These are phyloP conservation scores for Coniferiporia sulphurascens DNA, from an alignment of 1,284 basidiomycete species.

Conservation along the genomic window DNA sequence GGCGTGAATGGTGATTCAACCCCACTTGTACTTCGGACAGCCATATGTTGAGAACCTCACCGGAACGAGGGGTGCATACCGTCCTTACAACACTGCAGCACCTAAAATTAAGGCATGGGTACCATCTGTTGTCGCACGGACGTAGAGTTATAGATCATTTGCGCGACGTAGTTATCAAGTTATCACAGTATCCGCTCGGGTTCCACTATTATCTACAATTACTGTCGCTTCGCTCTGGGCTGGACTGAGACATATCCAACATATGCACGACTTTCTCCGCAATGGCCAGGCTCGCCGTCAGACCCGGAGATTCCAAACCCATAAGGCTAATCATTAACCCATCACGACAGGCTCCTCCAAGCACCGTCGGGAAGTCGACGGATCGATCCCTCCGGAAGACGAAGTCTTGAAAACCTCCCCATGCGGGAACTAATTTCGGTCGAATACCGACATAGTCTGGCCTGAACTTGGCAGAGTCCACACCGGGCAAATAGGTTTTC, in stretches of 20 bases:
- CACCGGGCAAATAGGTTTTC: constrained; percentile 68
- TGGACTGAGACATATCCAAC: constrained; percentile 25
- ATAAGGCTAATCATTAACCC: constrained; percentile 69
- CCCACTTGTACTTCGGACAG: constrained; percentile 34
- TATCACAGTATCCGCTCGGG: background rate
- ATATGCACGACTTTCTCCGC: constrained; percentile 68
- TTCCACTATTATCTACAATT: background rate
- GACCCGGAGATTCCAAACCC: constrained; percentile 75
- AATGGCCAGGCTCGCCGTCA: constrained; percentile 71
- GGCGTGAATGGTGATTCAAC: background rate
- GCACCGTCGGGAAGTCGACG: constrained; percentile 23
- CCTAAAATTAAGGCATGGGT: constrained; percentile 85
- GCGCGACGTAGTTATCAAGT: background rate
- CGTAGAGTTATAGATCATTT: constrained; percentile 5
- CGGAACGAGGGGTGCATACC: constrained; percentile 86
- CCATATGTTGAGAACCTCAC: constrained; percentile 84
- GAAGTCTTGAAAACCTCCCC: constrained; percentile 84
- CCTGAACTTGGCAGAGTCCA: constrained; percentile 60
- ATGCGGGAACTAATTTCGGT: constrained; percentile 80
- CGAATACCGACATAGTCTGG: constrained; percentile 92
- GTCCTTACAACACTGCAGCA: constrained; percentile 79
- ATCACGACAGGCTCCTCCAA: constrained; percentile 18
- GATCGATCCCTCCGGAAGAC: constrained; percentile 53
- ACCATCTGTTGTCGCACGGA: constrained; percentile 60
- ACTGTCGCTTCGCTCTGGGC: background rate